Base-by-base conservation (phyloP, 2,329 filamentous ascomycete species). In the Corniculantispora saksenae region DNA sequence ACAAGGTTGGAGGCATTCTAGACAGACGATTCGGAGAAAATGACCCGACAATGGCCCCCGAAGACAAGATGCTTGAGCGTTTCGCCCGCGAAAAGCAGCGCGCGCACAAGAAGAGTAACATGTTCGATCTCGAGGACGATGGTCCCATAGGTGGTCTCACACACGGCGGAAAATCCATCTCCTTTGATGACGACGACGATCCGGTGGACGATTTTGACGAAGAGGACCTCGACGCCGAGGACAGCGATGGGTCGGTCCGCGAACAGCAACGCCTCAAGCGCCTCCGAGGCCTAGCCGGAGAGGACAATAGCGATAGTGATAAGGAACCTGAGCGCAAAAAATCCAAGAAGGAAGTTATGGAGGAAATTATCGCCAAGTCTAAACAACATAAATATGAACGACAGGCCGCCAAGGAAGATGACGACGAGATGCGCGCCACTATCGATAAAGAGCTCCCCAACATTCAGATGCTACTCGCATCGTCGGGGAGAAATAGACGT, bases 21-120 rank as follows among this genome's bases (percentile, higher is more conserved):
- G 95, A 99, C 83, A 88, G 93, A 72, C 90, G 95, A 72, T 97
- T 99, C 73, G 95, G 96, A 77, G 96, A 99, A 81, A 91, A 96
- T 73, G 94, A 99, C 76, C 92, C 93, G 13, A 91, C 89, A 15
- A 94, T 99, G 92, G 92, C 92, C 3, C 90, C 93, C 2, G 95
- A 99, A 74, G 92, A 98, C 73, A 91, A 91, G 75, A 95, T 95
- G 80, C 86, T 95, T 69, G 92, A 97, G 77, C 86, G 95, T 73
- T 99, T 97, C 74, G 92, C 94, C 53, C 83, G 89, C 72, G 95
- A 97, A 79, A 95, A 95, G 77, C 90, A 94, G 80, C 85, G 85
- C 70, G 86, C 86, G 68, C 88, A 92, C 80, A 93, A 91, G 76
- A 93, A 91, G 72, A 88, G 83, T 58, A 90, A 90, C 32, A 81